These are phyloP conservation scores for Trichothecium sympodiale DNA, from an alignment of 2,329 filamentous ascomycete species.

Conservation along the genomic window DNA sequence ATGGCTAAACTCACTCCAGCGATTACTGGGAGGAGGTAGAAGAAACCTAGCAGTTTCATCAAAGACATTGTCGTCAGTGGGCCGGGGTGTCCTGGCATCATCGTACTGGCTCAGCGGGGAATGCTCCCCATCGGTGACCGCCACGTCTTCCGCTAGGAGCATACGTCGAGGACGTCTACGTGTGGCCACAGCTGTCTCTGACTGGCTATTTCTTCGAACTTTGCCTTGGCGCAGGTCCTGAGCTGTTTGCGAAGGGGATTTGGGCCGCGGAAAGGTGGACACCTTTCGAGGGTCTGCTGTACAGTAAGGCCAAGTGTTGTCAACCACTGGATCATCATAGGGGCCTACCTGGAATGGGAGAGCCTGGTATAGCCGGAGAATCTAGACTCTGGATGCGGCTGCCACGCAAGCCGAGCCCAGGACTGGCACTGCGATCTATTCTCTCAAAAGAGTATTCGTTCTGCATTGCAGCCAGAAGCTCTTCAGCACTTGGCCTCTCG, in stretches of 20 bases:
- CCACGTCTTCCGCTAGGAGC: too few relatives aligned
- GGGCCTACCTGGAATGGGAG: slow-evolving; percentile 32
- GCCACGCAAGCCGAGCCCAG: slow-evolving; percentile 24
- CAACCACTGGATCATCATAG: slow-evolving; percentile 3
- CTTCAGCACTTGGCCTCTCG: slow-evolving; percentile 71
- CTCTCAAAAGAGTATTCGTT: slow-evolving; percentile 45
- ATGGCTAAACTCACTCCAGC: neutral
- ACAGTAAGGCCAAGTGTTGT: slow-evolving; percentile 18
- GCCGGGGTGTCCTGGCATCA: too few relatives aligned
- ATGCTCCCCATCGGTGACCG: too few relatives aligned
- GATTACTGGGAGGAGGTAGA: slow-evolving; percentile 3
- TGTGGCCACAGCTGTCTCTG: too few relatives aligned
- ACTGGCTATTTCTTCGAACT: too few relatives aligned
- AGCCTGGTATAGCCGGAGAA: slow-evolving; percentile 37
- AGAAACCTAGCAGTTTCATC: neutral
- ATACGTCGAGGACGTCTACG: too few relatives aligned
- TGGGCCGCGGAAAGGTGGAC: too few relatives aligned
- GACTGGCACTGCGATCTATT: slow-evolving; percentile 8
- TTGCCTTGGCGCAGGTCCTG: too few relatives aligned
- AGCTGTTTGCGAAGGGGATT: too few relatives aligned
- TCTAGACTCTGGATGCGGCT: slow-evolving; percentile 44
- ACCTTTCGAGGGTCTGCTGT: slow-evolving; percentile 9
- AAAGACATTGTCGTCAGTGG: too few relatives aligned
- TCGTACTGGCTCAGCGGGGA: too few relatives aligned
- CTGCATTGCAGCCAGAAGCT: slow-evolving; percentile 71